A percentile compares a stretch with the other conserved stretches of the same genome.
These are phyloP conservation scores for Petunia hybrid DNA, from an alignment of 305 asterid species.

Conservation along the genomic window DNA sequence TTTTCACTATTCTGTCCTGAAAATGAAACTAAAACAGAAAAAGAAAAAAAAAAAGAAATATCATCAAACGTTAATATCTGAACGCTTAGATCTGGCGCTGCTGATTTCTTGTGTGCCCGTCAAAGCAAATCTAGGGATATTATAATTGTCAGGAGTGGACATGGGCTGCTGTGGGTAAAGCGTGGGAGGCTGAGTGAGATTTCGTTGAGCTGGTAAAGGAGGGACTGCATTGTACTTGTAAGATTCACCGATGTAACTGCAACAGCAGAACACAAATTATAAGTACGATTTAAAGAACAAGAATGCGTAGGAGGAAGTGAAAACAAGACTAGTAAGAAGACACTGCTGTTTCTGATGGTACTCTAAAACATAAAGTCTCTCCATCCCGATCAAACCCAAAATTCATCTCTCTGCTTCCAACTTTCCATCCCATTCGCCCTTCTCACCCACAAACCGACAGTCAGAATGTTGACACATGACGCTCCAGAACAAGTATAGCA, in stretches of 20 bases:
- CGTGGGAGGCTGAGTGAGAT: conserved; percentile 94
- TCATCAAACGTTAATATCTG: conserved; percentile 79
- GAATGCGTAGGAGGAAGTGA: not conserved
- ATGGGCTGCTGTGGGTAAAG: conserved; percentile 98
- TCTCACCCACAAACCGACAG: too few relatives aligned
- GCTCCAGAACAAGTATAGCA: not conserved
- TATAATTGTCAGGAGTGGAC: conserved; percentile 84
- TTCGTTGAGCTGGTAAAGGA: conserved; percentile 95
- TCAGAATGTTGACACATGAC: not conserved
- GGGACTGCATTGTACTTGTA: conserved; percentile 82
- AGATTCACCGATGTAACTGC: conserved; percentile 63
- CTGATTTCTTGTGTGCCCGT: conserved; percentile 55
- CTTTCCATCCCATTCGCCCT: too few relatives aligned
- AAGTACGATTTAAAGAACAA: not conserved
- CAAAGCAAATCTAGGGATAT: conserved; percentile 68
- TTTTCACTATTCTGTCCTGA: not conserved
- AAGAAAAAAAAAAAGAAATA: not conserved
- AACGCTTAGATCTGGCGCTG: conserved; percentile 76
- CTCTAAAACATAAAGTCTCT: not conserved
- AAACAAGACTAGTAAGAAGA: not conserved
- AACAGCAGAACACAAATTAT: not conserved
- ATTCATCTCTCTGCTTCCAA: too few relatives aligned
- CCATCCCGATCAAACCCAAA: not conserved
- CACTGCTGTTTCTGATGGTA: not conserved
- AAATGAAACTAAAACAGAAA: not conserved